Conservation (phyloP, 305 asterid genomes). For the Striga hermonthica region DNA sequence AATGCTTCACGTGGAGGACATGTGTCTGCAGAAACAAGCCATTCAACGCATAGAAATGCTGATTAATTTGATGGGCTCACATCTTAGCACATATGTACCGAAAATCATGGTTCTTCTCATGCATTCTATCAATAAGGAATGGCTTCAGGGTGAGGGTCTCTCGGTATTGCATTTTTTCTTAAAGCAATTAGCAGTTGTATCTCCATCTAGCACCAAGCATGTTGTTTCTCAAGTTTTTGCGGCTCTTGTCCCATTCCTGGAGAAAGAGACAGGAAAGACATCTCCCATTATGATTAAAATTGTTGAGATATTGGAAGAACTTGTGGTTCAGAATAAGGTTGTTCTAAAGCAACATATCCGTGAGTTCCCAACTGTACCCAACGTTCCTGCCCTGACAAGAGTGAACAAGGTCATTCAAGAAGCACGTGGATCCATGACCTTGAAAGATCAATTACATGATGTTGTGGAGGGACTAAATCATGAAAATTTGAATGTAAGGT, state of each 20-base stretch:
- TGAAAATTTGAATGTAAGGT: slow-evolving; percentile 90
- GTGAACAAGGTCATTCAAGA: slow-evolving; percentile 85
- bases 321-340: slow-evolving; percentile 69
- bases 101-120: slow-evolving; percentile 98
- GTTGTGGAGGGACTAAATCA: slow-evolving; percentile 85
- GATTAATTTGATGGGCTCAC: slow-evolving; percentile 84
- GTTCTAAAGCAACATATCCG: slow-evolving; percentile 69
- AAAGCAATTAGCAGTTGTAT: slow-evolving; percentile 67
- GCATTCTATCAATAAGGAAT: slow-evolving; percentile 83
- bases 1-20: slow-evolving; percentile 83
- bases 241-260: slow-evolving; percentile 87
- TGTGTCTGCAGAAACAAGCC: slow-evolving; percentile 79
- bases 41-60: slow-evolving; percentile 82
- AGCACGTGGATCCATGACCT: slow-evolving; percentile 70
- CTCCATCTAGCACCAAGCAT: slow-evolving; percentile 89
- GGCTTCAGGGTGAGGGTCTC: slow-evolving; percentile 82
- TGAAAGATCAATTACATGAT: slow-evolving; percentile 82
- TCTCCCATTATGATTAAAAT: slow-evolving; percentile 55
- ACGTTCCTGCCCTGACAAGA: slow-evolving; percentile 73
- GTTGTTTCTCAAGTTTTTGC: slow-evolving; percentile 97
- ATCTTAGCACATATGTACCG: slow-evolving; percentile 87
- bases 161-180: slow-evolving; percentile 78
- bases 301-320: slow-evolving; percentile 91
- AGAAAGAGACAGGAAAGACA: slow-evolving; percentile 61
- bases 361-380: slow-evolving; percentile 91